A percentile compares a stretch with the other conserved stretches of the same genome.
These are phyloP conservation scores for Globisporangium iwayamae DNA, from an alignment of 352 stramenopile genomes.

Conservation along the genomic window DNA sequence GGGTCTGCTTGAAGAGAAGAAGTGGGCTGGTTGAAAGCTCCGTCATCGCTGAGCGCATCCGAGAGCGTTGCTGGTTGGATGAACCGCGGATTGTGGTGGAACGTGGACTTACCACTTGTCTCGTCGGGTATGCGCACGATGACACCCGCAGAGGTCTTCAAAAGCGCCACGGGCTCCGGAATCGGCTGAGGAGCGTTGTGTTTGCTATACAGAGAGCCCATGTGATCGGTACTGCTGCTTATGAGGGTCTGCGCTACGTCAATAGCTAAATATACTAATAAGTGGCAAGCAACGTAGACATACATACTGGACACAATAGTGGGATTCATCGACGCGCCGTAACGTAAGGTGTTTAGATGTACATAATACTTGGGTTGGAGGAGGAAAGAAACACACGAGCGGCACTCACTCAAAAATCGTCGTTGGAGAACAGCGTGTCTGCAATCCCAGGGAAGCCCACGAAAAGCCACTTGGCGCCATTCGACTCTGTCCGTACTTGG, in stretches of 20 bases:
- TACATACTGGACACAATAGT: not conserved
- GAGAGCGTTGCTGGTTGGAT: constrained; percentile 13
- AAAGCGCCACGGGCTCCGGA: constrained; percentile 32
- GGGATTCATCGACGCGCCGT: not conserved
- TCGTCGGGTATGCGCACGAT: constrained; percentile 41
- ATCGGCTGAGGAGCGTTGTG: constrained; percentile 18
- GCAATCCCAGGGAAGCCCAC: constrained; percentile 63
- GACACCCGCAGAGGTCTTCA: constrained; percentile 43
- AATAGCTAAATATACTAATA: constrained; percentile 14
- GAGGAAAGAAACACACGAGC: not conserved
- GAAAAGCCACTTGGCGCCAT: constrained; percentile 55
- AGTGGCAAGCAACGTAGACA: not conserved
- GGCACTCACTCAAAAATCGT: constrained; percentile 59
- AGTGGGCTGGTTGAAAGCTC: not conserved
- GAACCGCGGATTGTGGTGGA: constrained; percentile 45
- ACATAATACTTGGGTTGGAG: constrained; percentile 4
- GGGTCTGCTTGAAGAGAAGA: not conserved
- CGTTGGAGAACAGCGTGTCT: constrained; percentile 58
- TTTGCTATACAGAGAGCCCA: constrained; percentile 38
- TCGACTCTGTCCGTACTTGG: constrained; percentile 33
- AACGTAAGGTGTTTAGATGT: constrained; percentile 3
- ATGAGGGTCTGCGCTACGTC: not conserved
- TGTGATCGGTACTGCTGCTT: constrained; percentile 10
- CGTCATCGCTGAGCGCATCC: constrained; percentile 8
- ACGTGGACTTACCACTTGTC: constrained; percentile 24